These are phyloP conservation scores for Coemansia reversa DNA, from an alignment of 192 early-diverging fungal genomes.

Conservation along the genomic window DNA sequence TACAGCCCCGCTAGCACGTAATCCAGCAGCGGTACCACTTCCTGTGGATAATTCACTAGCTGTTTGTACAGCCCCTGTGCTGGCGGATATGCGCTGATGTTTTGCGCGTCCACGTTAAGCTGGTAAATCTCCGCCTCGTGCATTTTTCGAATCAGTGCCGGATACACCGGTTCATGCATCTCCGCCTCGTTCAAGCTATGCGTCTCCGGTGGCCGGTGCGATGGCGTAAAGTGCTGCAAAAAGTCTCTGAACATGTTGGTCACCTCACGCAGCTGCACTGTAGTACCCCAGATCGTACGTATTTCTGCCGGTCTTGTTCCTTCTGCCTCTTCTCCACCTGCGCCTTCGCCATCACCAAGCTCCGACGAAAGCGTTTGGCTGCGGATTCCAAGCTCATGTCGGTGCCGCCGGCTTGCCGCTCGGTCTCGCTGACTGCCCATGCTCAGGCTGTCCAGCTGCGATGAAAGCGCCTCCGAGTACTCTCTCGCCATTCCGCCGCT, in stretches of 20 bases:
- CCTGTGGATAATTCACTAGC: slow-evolving; percentile 89
- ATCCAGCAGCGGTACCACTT: slow-evolving; percentile 95
- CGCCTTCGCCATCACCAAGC: slow-evolving; percentile 18
- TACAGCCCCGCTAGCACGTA: slow-evolving; percentile 76
- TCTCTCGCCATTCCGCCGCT: slow-evolving; percentile 29
- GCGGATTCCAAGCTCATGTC: slow-evolving; percentile 44
- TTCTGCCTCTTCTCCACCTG: background rate
- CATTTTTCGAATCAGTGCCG: slow-evolving; percentile 69
- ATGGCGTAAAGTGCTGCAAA: slow-evolving; percentile 66
- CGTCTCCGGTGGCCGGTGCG: slow-evolving; percentile 53
- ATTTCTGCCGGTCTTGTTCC: slow-evolving; percentile 36
- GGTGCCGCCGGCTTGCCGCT: slow-evolving; percentile 14
- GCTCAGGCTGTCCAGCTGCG: slow-evolving; percentile 45
- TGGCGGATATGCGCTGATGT: slow-evolving; percentile 69
- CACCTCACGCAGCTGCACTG: slow-evolving; percentile 82
- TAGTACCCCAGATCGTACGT: slow-evolving; percentile 90
- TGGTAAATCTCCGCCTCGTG: slow-evolving; percentile 61
- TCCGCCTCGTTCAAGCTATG: slow-evolving; percentile 46
- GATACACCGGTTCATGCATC: slow-evolving; percentile 70
- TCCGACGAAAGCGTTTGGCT: slow-evolving; percentile 47
- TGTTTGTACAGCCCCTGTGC: slow-evolving; percentile 72
- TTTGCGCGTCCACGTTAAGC: slow-evolving; percentile 89
- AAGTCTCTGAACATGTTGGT: slow-evolving; percentile 81
- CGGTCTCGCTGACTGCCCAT: slow-evolving; percentile 18
- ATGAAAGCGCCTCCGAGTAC: slow-evolving; percentile 41